These are phyloP conservation scores for Cystobasidiaceae sp. DNA, from an alignment of 1,284 basidiomycete genomes.

Conservation along the genomic window DNA sequence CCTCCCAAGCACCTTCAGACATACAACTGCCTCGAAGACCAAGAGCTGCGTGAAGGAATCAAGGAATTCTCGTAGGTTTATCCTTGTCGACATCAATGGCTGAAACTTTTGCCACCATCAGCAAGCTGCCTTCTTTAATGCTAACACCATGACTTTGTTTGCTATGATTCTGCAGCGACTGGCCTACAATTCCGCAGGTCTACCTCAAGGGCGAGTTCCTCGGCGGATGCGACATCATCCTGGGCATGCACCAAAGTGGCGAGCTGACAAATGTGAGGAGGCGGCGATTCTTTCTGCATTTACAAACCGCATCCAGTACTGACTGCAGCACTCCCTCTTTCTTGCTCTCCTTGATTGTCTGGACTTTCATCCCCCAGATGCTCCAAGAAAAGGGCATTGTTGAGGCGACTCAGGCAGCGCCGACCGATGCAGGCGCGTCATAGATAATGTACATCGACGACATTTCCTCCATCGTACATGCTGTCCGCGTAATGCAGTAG, in stretches of 20 bases:
- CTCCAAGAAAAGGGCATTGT: slow-evolving; percentile 24
- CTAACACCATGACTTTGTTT: neutral
- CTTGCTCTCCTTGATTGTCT: too few relatives aligned
- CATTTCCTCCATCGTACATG: too few relatives aligned
- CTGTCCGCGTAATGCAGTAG: too few relatives aligned
- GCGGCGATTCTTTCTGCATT: neutral
- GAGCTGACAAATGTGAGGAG: slow-evolving; percentile 69
- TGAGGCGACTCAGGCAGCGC: slow-evolving; percentile 1
- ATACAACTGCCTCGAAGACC: slow-evolving; percentile 84
- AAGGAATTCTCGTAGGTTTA: slow-evolving; percentile 91
- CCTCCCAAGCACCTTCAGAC: slow-evolving; percentile 71
- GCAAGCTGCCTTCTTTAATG: slow-evolving; percentile 40
- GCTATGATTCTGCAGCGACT: slow-evolving; percentile 58
- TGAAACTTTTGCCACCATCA: slow-evolving; percentile 1
- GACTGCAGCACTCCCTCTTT: too few relatives aligned
- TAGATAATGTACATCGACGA: too few relatives aligned
- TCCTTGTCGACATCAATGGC: too few relatives aligned
- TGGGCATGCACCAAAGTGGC: slow-evolving; percentile 93
- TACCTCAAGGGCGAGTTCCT: slow-evolving; percentile 94
- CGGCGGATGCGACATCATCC: slow-evolving; percentile 91
- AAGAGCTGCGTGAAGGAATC: slow-evolving; percentile 73
- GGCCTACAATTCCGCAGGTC: slow-evolving; percentile 96
- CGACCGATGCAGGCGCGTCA: slow-evolving; percentile 27
- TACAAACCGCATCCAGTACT: neutral
- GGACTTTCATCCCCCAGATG: neutral